phyloP scores from a whole-genome alignment of 257 asterid genomes.

The Penstemon davidsonii region DNA sequence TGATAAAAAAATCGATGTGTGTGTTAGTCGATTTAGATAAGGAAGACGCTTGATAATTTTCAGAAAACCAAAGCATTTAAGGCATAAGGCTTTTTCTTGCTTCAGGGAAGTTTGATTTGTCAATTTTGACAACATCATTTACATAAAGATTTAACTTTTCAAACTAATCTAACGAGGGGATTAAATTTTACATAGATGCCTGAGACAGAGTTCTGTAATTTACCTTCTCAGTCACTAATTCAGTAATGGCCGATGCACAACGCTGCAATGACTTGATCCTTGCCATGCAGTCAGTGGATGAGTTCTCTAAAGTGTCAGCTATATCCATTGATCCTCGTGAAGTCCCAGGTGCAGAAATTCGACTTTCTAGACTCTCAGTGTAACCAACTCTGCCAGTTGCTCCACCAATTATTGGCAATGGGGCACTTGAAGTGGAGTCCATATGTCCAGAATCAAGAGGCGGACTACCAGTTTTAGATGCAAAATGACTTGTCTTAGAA shows the following conservation, averaged over 20 bases:
- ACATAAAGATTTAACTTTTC: background rate
- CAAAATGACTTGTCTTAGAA: slow-evolving; percentile 47
- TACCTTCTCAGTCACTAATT: slow-evolving; percentile 80
- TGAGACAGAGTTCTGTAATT: slow-evolving; percentile 22
- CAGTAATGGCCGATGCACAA: slow-evolving; percentile 64
- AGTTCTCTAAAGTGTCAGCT: slow-evolving; percentile 52
- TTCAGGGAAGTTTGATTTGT: background rate
- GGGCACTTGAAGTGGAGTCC: slow-evolving; percentile 51
- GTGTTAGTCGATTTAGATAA: too few species aligned
- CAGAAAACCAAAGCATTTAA: too few species aligned
- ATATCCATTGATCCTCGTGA: slow-evolving; percentile 58
- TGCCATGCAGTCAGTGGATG: slow-evolving; percentile 61
- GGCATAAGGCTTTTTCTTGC: too few species aligned
- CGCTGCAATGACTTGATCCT: slow-evolving; percentile 71
- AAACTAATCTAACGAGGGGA: background rate
- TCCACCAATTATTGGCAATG: slow-evolving; percentile 52
- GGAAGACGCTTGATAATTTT: too few species aligned
- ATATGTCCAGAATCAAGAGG: slow-evolving; percentile 40
- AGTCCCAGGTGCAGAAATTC: slow-evolving; percentile 59
- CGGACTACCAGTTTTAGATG: slow-evolving; percentile 50
- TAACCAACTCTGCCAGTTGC: slow-evolving; percentile 42
- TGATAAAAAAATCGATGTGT: too few species aligned
- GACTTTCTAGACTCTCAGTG: slow-evolving; percentile 49
- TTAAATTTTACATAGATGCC: background rate
- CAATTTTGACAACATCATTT: background rate